Percentiles rank a stretch among this genome's conserved stretches.
Conservation (phyloP, 805 yeast genomes). For the Pichia exigua region DNA sequence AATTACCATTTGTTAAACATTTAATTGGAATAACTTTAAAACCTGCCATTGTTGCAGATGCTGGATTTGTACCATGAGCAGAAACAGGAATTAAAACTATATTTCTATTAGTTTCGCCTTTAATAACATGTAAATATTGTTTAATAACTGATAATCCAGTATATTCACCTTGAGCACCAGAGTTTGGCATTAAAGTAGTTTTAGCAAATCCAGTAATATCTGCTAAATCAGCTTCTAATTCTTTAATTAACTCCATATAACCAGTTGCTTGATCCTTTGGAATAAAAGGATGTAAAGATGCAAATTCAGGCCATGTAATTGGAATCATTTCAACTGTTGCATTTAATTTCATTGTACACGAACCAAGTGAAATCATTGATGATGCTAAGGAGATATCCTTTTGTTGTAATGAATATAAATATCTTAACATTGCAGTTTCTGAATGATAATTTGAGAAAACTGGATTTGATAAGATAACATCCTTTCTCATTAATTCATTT, state of each 20-base stretch:
- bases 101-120: conserved; percentile 67
- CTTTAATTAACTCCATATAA: conserved; percentile 64
- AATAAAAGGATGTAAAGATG: conserved; percentile 84
- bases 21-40: conserved; percentile 88
- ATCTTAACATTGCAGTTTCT: conserved; percentile 91
- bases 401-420: conserved; percentile 73
- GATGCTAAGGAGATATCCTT: conserved; percentile 91
- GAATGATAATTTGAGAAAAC: conserved; percentile 87
- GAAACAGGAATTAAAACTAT: conserved; percentile 92
- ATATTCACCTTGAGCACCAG: conserved; percentile 98
- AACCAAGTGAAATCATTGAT: conserved; percentile 95
- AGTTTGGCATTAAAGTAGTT: conserved; percentile 89
- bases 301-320: conserved; percentile 89
- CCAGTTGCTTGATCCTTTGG: conserved; percentile 88
- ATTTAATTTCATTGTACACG: conserved; percentile 97
- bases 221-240: conserved; percentile 76
- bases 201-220: conserved; percentile 91
- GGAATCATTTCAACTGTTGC: conserved; percentile 95
- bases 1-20: conserved; percentile 77
- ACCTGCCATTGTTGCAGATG: conserved; percentile 97
- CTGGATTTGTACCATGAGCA: conserved; percentile 98
- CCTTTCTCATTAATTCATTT: conserved; percentile 43
- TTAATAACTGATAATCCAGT: conserved; percentile 85
- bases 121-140: conserved; percentile 55
- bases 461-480: conserved; percentile 53